A percentile compares a stretch with the other conserved stretches of the same genome.
phyloP scores from a whole-genome alignment of 2,329 filamentous ascomycete genomes.

The Diaporthe nobilis region DNA sequence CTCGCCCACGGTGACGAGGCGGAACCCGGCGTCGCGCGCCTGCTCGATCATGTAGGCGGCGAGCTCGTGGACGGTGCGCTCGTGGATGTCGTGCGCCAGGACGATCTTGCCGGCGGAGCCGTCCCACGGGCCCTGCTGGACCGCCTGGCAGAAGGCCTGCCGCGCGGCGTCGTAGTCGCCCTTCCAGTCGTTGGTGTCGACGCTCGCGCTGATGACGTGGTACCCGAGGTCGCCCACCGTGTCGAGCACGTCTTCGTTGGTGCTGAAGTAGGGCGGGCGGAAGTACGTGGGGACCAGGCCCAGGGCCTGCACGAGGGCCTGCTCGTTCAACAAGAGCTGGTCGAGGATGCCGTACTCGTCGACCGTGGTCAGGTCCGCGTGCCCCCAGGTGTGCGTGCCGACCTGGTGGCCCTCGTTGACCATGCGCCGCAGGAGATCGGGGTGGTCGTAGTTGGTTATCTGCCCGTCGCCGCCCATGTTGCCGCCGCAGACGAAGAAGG shows the following conservation, averaged over 20 bases:
- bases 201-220: conserved; percentile 53
- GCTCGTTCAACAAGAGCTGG: conserved; percentile 62
- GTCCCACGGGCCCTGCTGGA: conserved; percentile 9
- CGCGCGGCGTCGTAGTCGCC: conserved; percentile 39
- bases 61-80: conserved; percentile 61
- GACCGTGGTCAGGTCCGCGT: conserved; percentile 57
- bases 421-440: conserved; percentile 58
- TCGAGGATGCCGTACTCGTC: conserved; percentile 50
- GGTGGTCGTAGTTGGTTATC: conserved; percentile 41
- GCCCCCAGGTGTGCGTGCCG: conserved; percentile 63
- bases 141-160: conserved; percentile 26
- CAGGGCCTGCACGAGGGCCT: conserved; percentile 58
- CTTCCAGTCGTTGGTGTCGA: conserved; percentile 41
- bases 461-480: conserved; percentile 51
- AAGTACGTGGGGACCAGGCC: conserved; percentile 58
- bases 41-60: conserved; percentile 59
- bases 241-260: conserved; percentile 17
- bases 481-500: conserved; percentile 76
- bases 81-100: conserved; percentile 62
- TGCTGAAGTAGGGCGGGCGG: conserved; percentile 40
- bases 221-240: conserved; percentile 51
- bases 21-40: conserved; percentile 58
- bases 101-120: conserved; percentile 30
- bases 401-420: conserved; percentile 62
- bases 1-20: conserved; percentile 67